Conservation (phyloP, 1,284 basidiomycete species). For the Ganoderma resinaceum region DNA sequence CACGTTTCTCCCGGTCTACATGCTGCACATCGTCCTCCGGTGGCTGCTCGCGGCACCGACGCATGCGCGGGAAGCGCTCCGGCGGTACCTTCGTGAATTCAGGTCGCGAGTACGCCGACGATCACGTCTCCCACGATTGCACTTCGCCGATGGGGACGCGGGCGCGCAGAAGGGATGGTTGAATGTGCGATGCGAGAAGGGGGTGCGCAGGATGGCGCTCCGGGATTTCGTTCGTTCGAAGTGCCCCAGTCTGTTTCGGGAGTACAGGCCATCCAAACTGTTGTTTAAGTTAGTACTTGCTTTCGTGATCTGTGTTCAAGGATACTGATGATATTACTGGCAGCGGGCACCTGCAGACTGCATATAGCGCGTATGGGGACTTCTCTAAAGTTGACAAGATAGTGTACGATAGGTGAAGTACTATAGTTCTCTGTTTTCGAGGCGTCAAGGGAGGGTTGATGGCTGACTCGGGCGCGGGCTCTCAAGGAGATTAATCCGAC, state of each 20-base stretch:
- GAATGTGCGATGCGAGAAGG: slow-evolving; percentile 27
- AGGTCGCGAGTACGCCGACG: background rate
- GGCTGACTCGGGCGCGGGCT: background rate
- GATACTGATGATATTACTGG: background rate
- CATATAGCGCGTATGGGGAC: slow-evolving; percentile 70
- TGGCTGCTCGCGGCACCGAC: slow-evolving; percentile 14
- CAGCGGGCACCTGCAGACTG: slow-evolving; percentile 75
- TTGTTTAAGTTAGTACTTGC: slow-evolving; percentile 58
- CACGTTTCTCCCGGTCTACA: slow-evolving; percentile 8
- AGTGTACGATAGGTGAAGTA: slow-evolving; percentile 64
- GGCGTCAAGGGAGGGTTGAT: background rate
- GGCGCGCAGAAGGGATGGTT: background rate
- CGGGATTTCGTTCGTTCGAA: slow-evolving; percentile 59
- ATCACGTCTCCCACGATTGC: background rate
- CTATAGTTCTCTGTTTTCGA: background rate
- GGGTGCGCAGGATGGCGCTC: slow-evolving; percentile 47
- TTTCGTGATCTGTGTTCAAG: too few relatives aligned
- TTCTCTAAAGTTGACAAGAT: slow-evolving; percentile 77
- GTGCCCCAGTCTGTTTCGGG: slow-evolving; percentile 61
- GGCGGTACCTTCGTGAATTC: slow-evolving; percentile 9
- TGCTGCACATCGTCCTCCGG: slow-evolving; percentile 12
- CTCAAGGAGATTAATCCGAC: slow-evolving; percentile 57
- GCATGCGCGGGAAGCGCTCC: background rate
- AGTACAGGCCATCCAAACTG: slow-evolving; percentile 71
- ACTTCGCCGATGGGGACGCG: background rate